A percentile compares a stretch with the other conserved stretches of the same genome.
These are phyloP conservation scores for Trichoderma koningii DNA, from an alignment of 2,329 filamentous ascomycete genomes.

Conservation along the genomic window DNA sequence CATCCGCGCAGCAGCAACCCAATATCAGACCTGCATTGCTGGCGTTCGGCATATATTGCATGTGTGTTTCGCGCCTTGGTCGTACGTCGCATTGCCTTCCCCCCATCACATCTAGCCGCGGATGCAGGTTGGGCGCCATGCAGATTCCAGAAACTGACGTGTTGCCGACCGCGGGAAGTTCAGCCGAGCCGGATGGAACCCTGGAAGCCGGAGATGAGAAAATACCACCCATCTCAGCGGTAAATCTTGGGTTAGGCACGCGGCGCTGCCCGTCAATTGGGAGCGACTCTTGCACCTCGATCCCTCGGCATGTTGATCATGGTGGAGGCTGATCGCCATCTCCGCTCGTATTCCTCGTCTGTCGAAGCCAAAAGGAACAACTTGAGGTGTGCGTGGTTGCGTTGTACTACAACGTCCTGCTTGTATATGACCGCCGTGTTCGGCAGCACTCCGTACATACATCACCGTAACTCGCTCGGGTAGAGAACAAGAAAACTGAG, in stretches of 20 bases:
- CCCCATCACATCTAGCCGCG: background rate
- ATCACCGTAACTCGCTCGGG: background rate
- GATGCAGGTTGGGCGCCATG: background rate
- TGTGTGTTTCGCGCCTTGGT: background rate
- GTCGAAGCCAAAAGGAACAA: background rate
- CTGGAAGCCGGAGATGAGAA: background rate
- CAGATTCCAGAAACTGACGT: background rate
- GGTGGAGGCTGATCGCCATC: background rate
- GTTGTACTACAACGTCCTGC: no score
- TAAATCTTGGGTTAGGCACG: no score
- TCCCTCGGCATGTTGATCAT: background rate
- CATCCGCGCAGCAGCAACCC: background rate
- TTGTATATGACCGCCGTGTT: no score
- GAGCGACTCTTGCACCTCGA: background rate
- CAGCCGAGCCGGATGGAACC: constrained; percentile 7
- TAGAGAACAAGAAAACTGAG: background rate
- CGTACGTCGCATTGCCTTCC: background rate
- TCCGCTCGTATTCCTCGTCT: constrained; percentile 1
- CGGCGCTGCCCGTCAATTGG: background rate
- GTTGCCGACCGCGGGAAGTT: background rate
- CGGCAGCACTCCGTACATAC: background rate
- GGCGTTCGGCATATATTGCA: background rate
- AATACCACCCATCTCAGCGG: no score
- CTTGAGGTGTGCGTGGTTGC: background rate
- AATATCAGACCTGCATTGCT: background rate